phyloP scores from a whole-genome alignment of 1,284 basidiomycete genomes.

The Coniferiporia sulphurascens region DNA sequence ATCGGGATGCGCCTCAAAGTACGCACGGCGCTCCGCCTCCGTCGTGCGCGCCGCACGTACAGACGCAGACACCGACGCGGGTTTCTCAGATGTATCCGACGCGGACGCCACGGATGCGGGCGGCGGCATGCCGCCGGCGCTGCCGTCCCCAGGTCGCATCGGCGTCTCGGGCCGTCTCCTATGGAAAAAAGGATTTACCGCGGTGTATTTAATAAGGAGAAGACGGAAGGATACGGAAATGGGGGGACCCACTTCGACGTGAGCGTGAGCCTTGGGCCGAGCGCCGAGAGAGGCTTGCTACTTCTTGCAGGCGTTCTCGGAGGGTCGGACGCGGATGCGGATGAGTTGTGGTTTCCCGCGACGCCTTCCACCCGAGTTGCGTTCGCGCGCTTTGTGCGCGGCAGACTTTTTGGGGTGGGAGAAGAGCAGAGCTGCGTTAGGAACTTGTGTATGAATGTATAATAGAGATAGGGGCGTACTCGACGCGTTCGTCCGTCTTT shows the following conservation, averaged over 20 bases:
- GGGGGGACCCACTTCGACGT: neutral
- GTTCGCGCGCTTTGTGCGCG: neutral
- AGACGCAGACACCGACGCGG: neutral
- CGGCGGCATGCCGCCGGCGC: neutral
- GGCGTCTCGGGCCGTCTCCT: no score
- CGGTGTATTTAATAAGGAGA: no score
- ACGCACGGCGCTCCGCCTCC: conserved; percentile 19
- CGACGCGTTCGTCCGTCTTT: neutral
- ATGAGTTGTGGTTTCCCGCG: neutral
- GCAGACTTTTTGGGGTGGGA: no score
- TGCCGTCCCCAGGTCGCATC: no score
- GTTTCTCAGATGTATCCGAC: conserved; percentile 10
- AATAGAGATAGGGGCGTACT: no score
- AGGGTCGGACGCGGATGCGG: neutral
- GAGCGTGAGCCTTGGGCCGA: neutral
- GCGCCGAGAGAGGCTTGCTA: neutral
- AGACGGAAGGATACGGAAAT: neutral
- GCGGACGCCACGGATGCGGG: neutral
- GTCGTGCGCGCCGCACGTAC: conserved; percentile 7
- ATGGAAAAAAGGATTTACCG: neutral
- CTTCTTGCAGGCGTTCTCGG: neutral
- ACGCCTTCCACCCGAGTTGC: neutral
- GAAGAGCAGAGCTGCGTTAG: no score
- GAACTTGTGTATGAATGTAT: no score
- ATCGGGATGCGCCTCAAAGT: conserved; percentile 18